Evolutionary conservation across 306 rosid genomes (phyloP), one percentile per base, ranked within the genome.

Genomic region (Luffa acutangula): DNA sequence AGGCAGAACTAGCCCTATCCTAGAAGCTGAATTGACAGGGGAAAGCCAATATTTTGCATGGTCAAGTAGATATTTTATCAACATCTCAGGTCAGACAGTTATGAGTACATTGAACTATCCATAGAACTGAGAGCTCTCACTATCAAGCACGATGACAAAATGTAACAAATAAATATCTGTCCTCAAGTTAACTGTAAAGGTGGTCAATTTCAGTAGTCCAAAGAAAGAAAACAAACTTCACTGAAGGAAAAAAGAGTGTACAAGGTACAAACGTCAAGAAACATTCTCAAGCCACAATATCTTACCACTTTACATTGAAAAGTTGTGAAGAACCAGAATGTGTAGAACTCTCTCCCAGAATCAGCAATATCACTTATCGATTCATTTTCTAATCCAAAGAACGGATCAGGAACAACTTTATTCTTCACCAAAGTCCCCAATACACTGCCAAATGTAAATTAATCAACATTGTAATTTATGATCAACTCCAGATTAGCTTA

Each of bases 271-370:
- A 1, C 41, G 37, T 52, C 12, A 64, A 34, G 41, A 81, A 63
- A 17, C 56, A 39, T 53, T 60, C 7, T 5, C 20, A 56, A 62
- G 46, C 43, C 17, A 34, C 36, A 39, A n/a, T 76, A 7, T 59
- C 82, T 11, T 85, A 94, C 98, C 92, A 89, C 91, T 53, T 83
- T 89, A 83, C 90, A 87, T 60, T 82, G 86, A 74, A 94, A 94
- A 58, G 88, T 81, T 3, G 91, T 94, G 53, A 92, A 94, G 86
- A 92, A 89, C 97, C 97, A 92, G 81, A 92, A 94, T n/a, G 98
- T 94, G 85, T 94, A 92, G 76, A 85, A 81, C 15, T 94, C 93
- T 83, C 96, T 89, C 63, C 98, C 98, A 49, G 98, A 89, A 84
- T 92, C 97, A 85, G 97, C 92, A 89, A 94, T 94, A 71, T 94